A percentile compares a stretch with the other conserved stretches of the same genome.
Evolutionary conservation across 148 eudicot genomes (phyloP).

Genomic region (Polygonum maritimum): DNA sequence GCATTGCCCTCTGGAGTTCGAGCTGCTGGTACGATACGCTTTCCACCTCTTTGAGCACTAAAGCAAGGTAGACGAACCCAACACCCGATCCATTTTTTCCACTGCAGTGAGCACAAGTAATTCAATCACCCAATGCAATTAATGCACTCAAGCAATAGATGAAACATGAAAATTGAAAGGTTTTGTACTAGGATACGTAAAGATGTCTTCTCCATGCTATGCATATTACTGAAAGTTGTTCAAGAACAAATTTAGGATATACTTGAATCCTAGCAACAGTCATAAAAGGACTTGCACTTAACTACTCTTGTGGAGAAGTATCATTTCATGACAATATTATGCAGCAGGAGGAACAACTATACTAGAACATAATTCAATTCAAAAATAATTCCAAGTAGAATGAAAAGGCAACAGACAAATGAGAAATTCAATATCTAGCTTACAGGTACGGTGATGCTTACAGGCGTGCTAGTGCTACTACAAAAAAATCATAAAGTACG

Average conservation of each 20-base stretch:
- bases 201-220: not conserved
- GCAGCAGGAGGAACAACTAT: not conserved
- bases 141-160: not conserved
- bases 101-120: conserved; percentile 25
- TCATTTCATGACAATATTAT: not conserved
- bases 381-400: too few relatives aligned
- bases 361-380: too few relatives aligned
- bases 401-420: not conserved
- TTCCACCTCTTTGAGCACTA: conserved; percentile 64
- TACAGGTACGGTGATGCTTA: not conserved
- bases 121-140: not conserved
- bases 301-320: not conserved
- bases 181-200: not conserved
- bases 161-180: not conserved
- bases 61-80: conserved; percentile 80
- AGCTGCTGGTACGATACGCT: conserved; percentile 83
- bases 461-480: not conserved
- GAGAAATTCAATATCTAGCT: not conserved
- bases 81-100: conserved; percentile 90
- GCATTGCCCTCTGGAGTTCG: conserved; percentile 69
- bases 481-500: not conserved
- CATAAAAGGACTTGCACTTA: not conserved
- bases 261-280: not conserved
- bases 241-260: not conserved
- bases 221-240: not conserved